A percentile compares a stretch with the other conserved stretches of the same genome.
Conservation (phyloP, 164 flowering plant genomes). For the Magnolia officinalis region DNA sequence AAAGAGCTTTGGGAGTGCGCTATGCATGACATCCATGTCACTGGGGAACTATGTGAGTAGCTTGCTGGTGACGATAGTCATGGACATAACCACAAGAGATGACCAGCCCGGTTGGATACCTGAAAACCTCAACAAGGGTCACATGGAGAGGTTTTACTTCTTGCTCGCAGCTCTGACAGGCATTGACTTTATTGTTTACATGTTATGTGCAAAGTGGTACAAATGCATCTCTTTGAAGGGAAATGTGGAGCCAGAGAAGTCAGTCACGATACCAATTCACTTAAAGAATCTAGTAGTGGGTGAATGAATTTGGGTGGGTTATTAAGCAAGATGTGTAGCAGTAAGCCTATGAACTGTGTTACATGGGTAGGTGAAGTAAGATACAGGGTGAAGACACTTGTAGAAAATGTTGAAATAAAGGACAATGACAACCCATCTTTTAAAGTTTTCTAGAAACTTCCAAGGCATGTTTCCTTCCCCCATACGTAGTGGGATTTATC, state of each 20-base stretch:
- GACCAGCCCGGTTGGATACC: conserved; percentile 86
- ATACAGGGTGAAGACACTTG: too few species aligned
- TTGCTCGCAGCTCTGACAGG: conserved; percentile 63
- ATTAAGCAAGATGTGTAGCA: too few species aligned
- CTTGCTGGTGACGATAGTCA: conserved; percentile 67
- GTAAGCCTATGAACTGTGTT: too few species aligned
- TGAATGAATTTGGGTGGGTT: not conserved
- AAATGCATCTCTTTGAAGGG: conserved; percentile 50
- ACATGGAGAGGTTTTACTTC: conserved; percentile 76
- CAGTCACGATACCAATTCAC: not conserved
- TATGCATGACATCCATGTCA: conserved; percentile 86
- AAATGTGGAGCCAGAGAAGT: not conserved
- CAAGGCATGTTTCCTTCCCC: too few species aligned
- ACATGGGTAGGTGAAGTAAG: too few species aligned
- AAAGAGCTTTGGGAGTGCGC: conserved; percentile 90
- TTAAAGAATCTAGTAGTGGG: not conserved
- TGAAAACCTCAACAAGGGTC: conserved; percentile 81
- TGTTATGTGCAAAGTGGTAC: conserved; percentile 72
- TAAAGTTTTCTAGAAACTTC: too few species aligned
- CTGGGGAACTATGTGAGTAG: conserved; percentile 84
- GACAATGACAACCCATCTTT: too few species aligned
- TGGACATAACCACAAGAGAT: conserved; percentile 60
- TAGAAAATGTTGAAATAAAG: too few species aligned
- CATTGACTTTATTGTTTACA: conserved; percentile 47
- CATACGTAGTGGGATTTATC: too few species aligned